Conservation (phyloP, 805 yeast genomes). For the Ogataea wickerhamii region DNA sequence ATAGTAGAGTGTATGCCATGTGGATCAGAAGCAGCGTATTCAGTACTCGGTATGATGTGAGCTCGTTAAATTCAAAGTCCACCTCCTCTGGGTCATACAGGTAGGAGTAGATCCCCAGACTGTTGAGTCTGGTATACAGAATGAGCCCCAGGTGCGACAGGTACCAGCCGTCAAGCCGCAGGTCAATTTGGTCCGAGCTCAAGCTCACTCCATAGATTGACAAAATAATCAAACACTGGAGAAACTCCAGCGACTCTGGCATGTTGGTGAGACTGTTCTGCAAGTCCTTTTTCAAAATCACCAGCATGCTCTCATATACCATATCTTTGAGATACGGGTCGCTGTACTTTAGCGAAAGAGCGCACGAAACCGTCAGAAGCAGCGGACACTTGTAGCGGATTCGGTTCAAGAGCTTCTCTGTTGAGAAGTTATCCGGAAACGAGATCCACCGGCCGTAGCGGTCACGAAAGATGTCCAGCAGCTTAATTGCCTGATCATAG, state of each 20-base stretch:
- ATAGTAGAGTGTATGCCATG: slow-evolving; percentile 57
- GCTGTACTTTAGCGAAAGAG: slow-evolving; percentile 55
- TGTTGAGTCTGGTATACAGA: slow-evolving; percentile 53
- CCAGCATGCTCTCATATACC: slow-evolving; percentile 42
- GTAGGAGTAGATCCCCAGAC: slow-evolving; percentile 36
- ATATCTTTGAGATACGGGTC: slow-evolving; percentile 35
- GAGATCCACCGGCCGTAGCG: slow-evolving; percentile 78
- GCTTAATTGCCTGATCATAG: slow-evolving; percentile 42
- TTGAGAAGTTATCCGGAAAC: slow-evolving; percentile 52
- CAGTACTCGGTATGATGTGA: slow-evolving; percentile 62
- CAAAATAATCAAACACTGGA: slow-evolving; percentile 64
- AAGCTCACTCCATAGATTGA: slow-evolving; percentile 64
- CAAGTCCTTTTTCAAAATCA: slow-evolving; percentile 48
- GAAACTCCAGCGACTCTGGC: slow-evolving; percentile 50
- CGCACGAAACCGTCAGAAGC: slow-evolving; percentile 63
- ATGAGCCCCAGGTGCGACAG: slow-evolving; percentile 63
- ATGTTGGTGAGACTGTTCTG: slow-evolving; percentile 39
- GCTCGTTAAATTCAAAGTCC: slow-evolving; percentile 38
- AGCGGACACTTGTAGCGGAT: slow-evolving; percentile 54
- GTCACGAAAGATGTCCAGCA: slow-evolving; percentile 57
- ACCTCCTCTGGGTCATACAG: slow-evolving; percentile 22
- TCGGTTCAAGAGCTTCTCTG: slow-evolving; percentile 45
- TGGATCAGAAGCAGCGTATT: slow-evolving; percentile 70
- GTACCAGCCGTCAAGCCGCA: slow-evolving; percentile 67
- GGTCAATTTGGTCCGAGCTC: slow-evolving; percentile 40